These are phyloP conservation scores for Botrytis aclada DNA, from an alignment of 2,329 filamentous ascomycete genomes.

Conservation along the genomic window DNA sequence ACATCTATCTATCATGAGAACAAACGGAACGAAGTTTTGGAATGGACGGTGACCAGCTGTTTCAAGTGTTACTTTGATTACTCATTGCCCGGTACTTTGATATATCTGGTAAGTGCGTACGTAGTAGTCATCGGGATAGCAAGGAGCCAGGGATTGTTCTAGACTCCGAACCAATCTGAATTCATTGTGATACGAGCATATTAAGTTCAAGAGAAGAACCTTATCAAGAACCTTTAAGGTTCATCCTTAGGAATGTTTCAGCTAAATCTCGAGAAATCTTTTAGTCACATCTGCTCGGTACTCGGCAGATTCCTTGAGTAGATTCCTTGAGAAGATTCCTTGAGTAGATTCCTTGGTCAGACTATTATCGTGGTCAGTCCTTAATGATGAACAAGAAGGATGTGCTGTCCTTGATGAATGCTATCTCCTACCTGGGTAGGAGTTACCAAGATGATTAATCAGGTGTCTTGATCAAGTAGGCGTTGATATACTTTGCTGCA, in stretches of 20 bases:
- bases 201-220: background rate
- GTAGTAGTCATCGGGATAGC: background rate
- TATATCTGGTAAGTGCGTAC: background rate
- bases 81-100: background rate
- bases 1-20: conserved; percentile 2
- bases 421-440: background rate
- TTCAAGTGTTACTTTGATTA: background rate
- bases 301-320: background rate
- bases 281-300: background rate
- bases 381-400: background rate
- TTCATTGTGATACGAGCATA: background rate
- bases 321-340: no score
- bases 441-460: background rate
- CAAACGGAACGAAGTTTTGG: background rate
- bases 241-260: background rate
- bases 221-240: background rate
- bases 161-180: background rate
- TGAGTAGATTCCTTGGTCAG: background rate
- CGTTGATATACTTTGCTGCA: background rate
- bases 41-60: background rate
- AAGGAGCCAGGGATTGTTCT: background rate
- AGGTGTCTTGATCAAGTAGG: background rate
- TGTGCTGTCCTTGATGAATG: no score
- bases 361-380: background rate
- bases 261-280: background rate